Base-by-base conservation (phyloP, 305 asterid species). In the Rubia balearica region DNA sequence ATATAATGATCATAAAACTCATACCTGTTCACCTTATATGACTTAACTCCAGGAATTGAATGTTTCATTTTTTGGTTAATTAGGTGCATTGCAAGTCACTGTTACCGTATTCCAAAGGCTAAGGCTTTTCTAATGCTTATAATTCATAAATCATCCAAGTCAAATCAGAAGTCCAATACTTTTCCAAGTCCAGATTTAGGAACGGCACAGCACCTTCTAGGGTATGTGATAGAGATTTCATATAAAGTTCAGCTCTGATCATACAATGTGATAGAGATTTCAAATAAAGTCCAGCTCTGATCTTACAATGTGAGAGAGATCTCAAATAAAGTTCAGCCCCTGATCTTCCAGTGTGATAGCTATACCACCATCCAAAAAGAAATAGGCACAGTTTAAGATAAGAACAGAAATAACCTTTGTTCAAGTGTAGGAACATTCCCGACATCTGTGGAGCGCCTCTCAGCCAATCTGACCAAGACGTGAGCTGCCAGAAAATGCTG, bases 401-500 rank as follows among this genome's bases (percentile, higher is more conserved):
- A 64, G 76, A 77, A 65, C 24, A 78, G 70, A 75, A 49, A 53
- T 64, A 78, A 94, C 99, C 99, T 89, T 85, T 94, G 96, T 74
- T 91, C 96, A 75, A 94, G 90, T 60, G 95, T 85, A 75, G 90
- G 90, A 46, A 87, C 78, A 69, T 81, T 85, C 71, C 90, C 98
- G 72, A 79, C 86, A 76, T 85, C 93, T 67, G 82, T 77, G 66
- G 93, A 81, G 49, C 88, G 97, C 76, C 91, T 87, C 86, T 94
- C 99, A 17, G 98, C 97, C 69, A 94, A 84, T 81, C 97, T 86
- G 65, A 94, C 83, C 87, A 94, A 82, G 80, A 94, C 86, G 76
- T 89, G 96, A 77, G 98, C 97, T 71, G 98, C 96, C 83, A 86
- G 95, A 79, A 87, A 75, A 74, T 88, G 99, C 83, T 94, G 99